Evolutionary conservation across 331 rosid genomes (phyloP).

Genomic region (Rosa hybrid): DNA sequence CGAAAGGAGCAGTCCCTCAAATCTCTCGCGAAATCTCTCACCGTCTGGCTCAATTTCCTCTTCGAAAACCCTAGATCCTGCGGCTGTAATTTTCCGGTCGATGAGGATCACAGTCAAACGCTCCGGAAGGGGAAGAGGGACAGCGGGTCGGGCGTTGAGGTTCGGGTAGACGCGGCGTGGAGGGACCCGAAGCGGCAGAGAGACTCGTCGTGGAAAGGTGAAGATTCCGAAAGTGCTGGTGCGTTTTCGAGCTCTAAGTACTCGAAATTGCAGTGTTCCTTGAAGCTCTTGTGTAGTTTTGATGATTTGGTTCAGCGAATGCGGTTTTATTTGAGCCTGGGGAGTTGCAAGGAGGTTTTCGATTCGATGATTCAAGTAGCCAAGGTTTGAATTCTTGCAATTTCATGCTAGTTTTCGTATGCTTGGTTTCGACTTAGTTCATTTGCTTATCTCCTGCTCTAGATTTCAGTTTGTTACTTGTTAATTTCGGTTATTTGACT

Average conservation of each 20-base stretch:
- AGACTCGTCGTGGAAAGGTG: slow-evolving; percentile 43
- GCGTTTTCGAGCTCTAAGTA: slow-evolving; percentile 50
- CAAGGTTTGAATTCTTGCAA: slow-evolving; percentile 52
- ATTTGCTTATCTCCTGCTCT: slow-evolving; percentile 7
- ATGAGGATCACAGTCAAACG: slow-evolving; percentile 15
- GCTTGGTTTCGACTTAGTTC: neutral
- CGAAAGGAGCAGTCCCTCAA: slow-evolving; percentile 66
- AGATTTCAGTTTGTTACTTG: neutral
- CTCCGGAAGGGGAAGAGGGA: slow-evolving; percentile 68
- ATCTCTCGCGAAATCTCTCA: slow-evolving; percentile 74
- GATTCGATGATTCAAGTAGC: slow-evolving; percentile 63
- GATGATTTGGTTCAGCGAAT: slow-evolving; percentile 81
- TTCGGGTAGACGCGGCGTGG: slow-evolving; percentile 66
- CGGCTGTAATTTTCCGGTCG: slow-evolving; percentile 53
- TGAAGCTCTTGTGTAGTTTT: slow-evolving; percentile 77
- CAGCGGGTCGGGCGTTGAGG: slow-evolving; percentile 30
- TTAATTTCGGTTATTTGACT: neutral
- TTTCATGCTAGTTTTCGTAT: neutral
- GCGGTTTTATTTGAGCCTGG: slow-evolving; percentile 59
- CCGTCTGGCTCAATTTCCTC: slow-evolving; percentile 91
- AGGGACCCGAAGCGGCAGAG: slow-evolving; percentile 80
- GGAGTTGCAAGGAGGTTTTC: slow-evolving; percentile 61
- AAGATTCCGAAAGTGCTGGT: slow-evolving; percentile 13
- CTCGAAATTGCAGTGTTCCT: slow-evolving; percentile 46
- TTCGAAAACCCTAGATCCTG: slow-evolving; percentile 70